Base-by-base conservation (phyloP, 1,284 basidiomycete species). In the Leccinum angustisporum region DNA sequence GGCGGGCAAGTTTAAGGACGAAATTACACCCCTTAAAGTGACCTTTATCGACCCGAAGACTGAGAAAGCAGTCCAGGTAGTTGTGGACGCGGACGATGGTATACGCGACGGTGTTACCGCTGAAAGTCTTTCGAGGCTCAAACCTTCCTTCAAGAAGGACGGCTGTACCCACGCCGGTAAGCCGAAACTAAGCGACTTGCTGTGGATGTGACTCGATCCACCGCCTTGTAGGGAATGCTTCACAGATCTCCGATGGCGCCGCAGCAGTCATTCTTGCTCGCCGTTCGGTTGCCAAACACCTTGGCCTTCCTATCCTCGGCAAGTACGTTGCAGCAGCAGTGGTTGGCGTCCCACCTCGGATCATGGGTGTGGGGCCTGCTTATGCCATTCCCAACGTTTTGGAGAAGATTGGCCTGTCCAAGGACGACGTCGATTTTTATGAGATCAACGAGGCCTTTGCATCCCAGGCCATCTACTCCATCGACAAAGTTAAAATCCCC, bases 361-460 rank as follows among this genome's bases (percentile, higher is more conserved):
- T 95, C 73, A 96, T 96, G 94, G 90, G 90, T 76, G 86, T 97
- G 72, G 95, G 94, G 60, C 95, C 95, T 1, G 92, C 93, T 25
- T 93, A 86, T 72, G 95, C 95, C 56, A 97, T 98, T 70, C 95
- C 95, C 59, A 86, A 85, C 69, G 85, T 84, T 11, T 86, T 97
- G 63, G 77, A 86, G 71, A 87, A 89, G 74, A 83, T 86, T 5
- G 92, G 93, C 14, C 81, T 97, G 63, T 77, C 78, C 60, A 82
- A 83, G 67, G 81, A 86, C 61, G 95, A 97, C 68, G 81, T 97
- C 67, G 94, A 97, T 79, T 92, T 97, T 75, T 98, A 81, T 78
- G 95, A 98, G 78, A 91, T 93, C 76, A 98, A 98, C 79, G 95
- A 97, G 78, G 94, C 94, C 34, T 97, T 97, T 70, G 93, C 95